Evolutionary conservation across 2,329 filamentous ascomycete genomes (phyloP).

Genomic region (Thielaviopsis cerberus): DNA sequence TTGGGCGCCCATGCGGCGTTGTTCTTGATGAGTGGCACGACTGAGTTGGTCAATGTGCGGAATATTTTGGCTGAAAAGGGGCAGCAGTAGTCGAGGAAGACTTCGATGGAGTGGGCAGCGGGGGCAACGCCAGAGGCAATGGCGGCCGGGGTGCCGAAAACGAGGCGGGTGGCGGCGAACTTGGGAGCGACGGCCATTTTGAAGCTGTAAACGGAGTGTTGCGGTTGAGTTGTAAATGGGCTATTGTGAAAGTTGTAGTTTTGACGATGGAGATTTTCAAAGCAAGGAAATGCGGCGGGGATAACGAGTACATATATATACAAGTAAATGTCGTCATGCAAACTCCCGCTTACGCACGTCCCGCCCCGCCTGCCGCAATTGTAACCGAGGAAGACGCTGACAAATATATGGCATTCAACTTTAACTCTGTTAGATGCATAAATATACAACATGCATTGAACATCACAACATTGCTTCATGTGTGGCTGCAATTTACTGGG

Average conservation of each 20-base stretch:
- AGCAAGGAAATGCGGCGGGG: too few species aligned
- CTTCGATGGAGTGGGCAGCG: constrained; percentile 39
- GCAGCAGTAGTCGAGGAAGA: constrained; percentile 80
- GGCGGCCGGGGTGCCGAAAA: constrained; percentile 23
- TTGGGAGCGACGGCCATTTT: constrained; percentile 59
- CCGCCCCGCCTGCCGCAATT: not conserved
- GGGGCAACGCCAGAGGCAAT: constrained; percentile 21
- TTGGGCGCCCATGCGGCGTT: constrained; percentile 37
- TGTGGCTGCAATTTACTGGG: too few species aligned
- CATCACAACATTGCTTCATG: too few species aligned
- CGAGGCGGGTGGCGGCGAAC: constrained; percentile 53
- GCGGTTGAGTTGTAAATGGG: too few species aligned
- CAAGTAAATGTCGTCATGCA: not conserved
- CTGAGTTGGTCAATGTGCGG: constrained; percentile 49
- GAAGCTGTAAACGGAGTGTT: too few species aligned
- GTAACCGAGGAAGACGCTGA: constrained; percentile 3
- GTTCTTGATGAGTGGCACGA: constrained; percentile 44
- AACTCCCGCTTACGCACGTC: not conserved
- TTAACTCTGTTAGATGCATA: not conserved
- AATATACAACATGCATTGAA: too few species aligned
- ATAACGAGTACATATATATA: too few species aligned
- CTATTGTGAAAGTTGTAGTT: too few species aligned
- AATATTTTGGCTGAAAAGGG: constrained; percentile 54
- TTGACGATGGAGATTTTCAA: too few species aligned
- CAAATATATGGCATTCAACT: constrained; percentile 5